These are phyloP conservation scores for Vaccinium vitisidaea DNA, from an alignment of 148 eudicot species.

Conservation along the genomic window DNA sequence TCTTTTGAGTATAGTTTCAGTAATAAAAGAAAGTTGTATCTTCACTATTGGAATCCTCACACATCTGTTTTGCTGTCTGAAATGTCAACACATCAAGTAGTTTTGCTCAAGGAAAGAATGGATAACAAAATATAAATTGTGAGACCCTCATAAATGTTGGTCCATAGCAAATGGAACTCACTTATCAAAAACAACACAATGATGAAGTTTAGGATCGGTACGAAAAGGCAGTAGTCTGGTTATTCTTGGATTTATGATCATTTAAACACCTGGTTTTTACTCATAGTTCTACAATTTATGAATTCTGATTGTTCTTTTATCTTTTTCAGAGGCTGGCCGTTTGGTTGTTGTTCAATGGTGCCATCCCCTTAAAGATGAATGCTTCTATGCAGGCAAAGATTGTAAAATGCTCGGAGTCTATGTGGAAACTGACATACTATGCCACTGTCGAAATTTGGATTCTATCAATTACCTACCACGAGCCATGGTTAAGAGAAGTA, in stretches of 20 bases:
- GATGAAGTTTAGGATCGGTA: too few relatives aligned
- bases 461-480: conserved; percentile 45
- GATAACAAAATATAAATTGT: not conserved
- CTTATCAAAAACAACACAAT: not conserved
- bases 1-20: not conserved
- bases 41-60: not conserved
- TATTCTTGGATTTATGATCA: not conserved
- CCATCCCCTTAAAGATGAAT: conserved; percentile 41
- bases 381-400: conserved; percentile 54
- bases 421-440: conserved; percentile 93
- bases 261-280: not conserved
- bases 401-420: conserved; percentile 74
- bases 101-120: not conserved
- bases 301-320: conserved; percentile 5
- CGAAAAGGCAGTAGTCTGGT: not conserved
- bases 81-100: not conserved
- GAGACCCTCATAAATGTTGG: conserved; percentile 3
- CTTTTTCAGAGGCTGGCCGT: conserved; percentile 59
- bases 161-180: not conserved
- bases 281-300: not conserved
- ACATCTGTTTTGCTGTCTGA: not conserved
- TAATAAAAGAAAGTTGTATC: not conserved
- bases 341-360: conserved; percentile 54
- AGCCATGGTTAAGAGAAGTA: conserved; percentile 72
- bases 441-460: conserved; percentile 62